Evolutionary conservation across 225 moss, liverwort and hornwort genomes (phyloP), one percentile per base, ranked within the genome.

Genomic region (Rhytidiadelphus loreus): DNA sequence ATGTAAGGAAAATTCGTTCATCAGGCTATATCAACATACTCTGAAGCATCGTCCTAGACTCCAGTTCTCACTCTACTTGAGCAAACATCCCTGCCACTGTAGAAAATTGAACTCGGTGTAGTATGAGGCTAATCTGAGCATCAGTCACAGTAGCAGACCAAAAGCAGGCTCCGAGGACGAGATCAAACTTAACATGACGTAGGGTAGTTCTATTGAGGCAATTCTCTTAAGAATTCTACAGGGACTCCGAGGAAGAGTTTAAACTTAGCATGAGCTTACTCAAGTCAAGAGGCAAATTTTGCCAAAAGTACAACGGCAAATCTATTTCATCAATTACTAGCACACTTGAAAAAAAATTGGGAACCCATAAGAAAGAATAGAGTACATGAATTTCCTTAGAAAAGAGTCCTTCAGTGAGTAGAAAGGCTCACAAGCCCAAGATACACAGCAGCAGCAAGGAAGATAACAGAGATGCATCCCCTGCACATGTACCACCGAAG

Each of bases 361-460:
- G 59, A 73, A 89, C 72, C 73, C 80, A 75, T 80, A 16, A 68
- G 69, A 86, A 89, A 85, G 83, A 86, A 86, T 92, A 92, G 89
- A 92, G 85, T 91, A 89, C 87, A 89, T 69, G 89, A 88, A 88
- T 88, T 73, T 75, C 76, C 58, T 88, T 41, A 82, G 62, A 39
- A 66, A 85, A 83, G 48, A 77, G 83, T 69, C 60, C 83, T 83
- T 92, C 89, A 75, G 75, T 88, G 55, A 71, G 91, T 72, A 80
- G 93, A 92, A 88, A 98, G 89, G 87, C 94, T 97, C 48, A 99
- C 95, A 65, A 99, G 94, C 66, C 97, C 97, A 71, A 99, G 93
- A 85, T 99, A 99, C 41, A 99, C 97, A 70, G 97, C 92, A 84
- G 92, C 96, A 62, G 96, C 94, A 61, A 99, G 96, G 89, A 96